Conservation (phyloP, 305 asterid species). For the Andrographis paniculata region DNA sequence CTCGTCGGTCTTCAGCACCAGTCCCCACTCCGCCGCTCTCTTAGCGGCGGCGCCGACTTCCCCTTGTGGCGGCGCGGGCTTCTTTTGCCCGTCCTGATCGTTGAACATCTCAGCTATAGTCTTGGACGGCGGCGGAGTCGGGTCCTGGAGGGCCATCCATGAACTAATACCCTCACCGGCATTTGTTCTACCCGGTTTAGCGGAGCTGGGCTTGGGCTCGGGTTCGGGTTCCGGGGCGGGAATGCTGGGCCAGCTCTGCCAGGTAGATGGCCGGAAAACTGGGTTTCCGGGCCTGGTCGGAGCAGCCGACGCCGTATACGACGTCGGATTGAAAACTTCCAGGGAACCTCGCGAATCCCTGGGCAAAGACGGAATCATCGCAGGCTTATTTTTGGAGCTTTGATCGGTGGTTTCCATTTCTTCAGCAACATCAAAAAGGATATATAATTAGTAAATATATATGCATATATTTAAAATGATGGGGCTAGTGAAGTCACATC, state of each 20-base stretch:
- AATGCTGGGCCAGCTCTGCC: constrained; percentile 40
- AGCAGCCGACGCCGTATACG: too few species aligned
- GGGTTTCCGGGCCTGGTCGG: too few species aligned
- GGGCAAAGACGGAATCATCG: too few species aligned
- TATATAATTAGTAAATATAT: too few species aligned
- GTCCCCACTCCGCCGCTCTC: constrained; percentile 97
- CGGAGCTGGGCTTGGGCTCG: constrained; percentile 9
- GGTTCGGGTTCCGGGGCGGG: constrained; percentile 22
- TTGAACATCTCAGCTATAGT: constrained; percentile 24
- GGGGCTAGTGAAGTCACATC: too few species aligned
- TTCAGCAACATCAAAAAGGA: too few species aligned
- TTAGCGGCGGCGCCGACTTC: constrained; percentile 62
- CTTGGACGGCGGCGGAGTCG: constrained; percentile 12
- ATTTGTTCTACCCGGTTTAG: constrained; percentile 1
- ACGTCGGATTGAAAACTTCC: too few species aligned
- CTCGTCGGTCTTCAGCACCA: constrained; percentile 65
- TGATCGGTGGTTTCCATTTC: too few species aligned
- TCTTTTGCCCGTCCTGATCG: constrained; percentile 13
- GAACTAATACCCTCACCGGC: constrained; percentile 39
- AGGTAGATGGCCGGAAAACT: constrained; percentile 39
- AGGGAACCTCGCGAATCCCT: too few species aligned
- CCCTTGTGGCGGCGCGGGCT: constrained; percentile 22
- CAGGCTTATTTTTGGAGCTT: too few species aligned
- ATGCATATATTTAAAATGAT: too few species aligned
- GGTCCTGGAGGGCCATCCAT: constrained; percentile 94